phyloP scores from a whole-genome alignment of 2,329 filamentous ascomycete species.

The Fusarium circinatum region DNA sequence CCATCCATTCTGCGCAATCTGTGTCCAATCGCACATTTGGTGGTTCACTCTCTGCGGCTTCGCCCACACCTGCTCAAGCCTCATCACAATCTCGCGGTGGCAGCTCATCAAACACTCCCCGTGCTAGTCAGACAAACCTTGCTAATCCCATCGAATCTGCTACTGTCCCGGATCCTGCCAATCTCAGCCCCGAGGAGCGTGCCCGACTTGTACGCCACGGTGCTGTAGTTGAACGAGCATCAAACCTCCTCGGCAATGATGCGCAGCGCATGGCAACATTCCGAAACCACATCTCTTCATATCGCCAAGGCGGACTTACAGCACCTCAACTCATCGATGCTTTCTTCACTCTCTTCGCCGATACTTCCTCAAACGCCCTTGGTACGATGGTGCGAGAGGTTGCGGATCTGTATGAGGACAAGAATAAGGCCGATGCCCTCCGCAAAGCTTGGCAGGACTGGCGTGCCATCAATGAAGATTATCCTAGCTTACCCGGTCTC shows the following conservation, averaged over 20 bases:
- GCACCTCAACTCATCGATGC: slow-evolving; percentile 84
- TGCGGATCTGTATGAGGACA: slow-evolving; percentile 90
- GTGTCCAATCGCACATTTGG: slow-evolving; percentile 84
- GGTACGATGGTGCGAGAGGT: slow-evolving; percentile 92
- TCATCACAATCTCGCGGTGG: slow-evolving; percentile 38
- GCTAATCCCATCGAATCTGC: slow-evolving; percentile 60
- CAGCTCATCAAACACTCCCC: slow-evolving; percentile 39
- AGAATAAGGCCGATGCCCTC: slow-evolving; percentile 75
- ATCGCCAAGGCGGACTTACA: slow-evolving; percentile 73
- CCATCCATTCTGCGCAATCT: slow-evolving; percentile 88
- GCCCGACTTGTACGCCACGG: slow-evolving; percentile 82
- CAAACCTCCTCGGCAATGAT: slow-evolving; percentile 83
- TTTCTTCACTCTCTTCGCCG: slow-evolving; percentile 84
- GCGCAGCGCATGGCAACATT: slow-evolving; percentile 79
- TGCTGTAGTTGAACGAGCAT: slow-evolving; percentile 86
- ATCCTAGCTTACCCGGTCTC: slow-evolving; percentile 84
- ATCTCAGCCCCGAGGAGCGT: slow-evolving; percentile 79
- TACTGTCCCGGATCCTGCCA: slow-evolving; percentile 58
- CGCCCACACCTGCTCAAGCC: slow-evolving; percentile 40
- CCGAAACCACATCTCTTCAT: slow-evolving; percentile 81
- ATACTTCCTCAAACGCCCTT: slow-evolving; percentile 81
- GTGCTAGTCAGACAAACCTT: slow-evolving; percentile 39
- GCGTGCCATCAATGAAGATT: slow-evolving; percentile 96
- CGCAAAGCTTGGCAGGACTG: slow-evolving; percentile 93
- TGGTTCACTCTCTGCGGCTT: slow-evolving; percentile 73